These are phyloP conservation scores for Candida silvatica DNA, from an alignment of 805 yeast genomes.

Conservation along the genomic window DNA sequence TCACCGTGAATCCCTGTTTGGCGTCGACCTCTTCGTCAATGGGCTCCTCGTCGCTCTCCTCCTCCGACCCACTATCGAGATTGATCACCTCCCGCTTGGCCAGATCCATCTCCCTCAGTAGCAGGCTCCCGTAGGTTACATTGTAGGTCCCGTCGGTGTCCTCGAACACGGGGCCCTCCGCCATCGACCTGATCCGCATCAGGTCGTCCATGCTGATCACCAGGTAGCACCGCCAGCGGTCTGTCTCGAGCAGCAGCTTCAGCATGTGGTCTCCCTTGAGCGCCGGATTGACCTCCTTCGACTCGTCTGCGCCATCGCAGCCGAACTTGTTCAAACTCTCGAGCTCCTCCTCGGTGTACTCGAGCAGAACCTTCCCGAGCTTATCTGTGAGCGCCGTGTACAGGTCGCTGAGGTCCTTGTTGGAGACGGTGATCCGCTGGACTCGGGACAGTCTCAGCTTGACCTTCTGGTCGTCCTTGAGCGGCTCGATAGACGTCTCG, in stretches of 20 bases:
- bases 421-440: slow-evolving; percentile 16
- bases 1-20: slow-evolving; percentile 9
- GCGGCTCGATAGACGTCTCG: slow-evolving; percentile 7
- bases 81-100: neutral
- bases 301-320: neutral
- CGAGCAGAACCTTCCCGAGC: slow-evolving; percentile 14
- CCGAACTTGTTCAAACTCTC: slow-evolving; percentile 5
- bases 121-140: neutral
- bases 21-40: slow-evolving; percentile 3
- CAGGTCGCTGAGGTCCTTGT: slow-evolving; percentile 15
- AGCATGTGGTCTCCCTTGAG: slow-evolving; percentile 5
- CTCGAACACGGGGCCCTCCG: neutral
- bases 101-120: neutral
- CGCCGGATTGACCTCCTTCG: slow-evolving; percentile 2
- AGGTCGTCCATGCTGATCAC: slow-evolving; percentile 15
- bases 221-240: slow-evolving; percentile 18
- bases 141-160: slow-evolving; percentile 1
- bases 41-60: slow-evolving; percentile 2
- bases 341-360: slow-evolving; percentile 14
- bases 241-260: slow-evolving; percentile 14
- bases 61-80: neutral
- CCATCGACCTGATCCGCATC: slow-evolving; percentile 6
- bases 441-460: slow-evolving; percentile 13
- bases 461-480: slow-evolving; percentile 1
- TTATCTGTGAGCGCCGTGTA: slow-evolving; percentile 12